phyloP scores from a whole-genome alignment of 306 rosid species.

The Cicer yamashitae region DNA sequence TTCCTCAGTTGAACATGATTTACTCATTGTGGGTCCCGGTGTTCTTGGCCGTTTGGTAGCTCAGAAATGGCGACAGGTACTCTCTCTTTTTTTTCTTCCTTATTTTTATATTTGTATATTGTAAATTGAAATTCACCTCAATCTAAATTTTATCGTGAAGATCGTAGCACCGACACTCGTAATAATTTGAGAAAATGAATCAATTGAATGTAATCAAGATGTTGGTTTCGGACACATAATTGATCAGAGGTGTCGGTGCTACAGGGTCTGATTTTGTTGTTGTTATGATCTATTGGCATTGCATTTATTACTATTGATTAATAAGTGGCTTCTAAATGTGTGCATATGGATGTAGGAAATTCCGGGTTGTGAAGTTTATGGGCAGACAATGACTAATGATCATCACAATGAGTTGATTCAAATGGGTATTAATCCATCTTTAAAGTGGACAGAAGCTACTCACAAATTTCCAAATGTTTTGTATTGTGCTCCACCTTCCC shows the following conservation, averaged over 20 bases:
- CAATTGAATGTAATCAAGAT: no score
- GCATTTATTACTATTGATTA: background rate
- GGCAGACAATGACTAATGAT: constrained; percentile 78
- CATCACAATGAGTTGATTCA: constrained; percentile 85
- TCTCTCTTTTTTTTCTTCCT: constrained; percentile 4
- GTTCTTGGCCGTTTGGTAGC: constrained; percentile 96
- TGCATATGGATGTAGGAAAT: constrained; percentile 62
- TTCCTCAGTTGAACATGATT: constrained; percentile 60
- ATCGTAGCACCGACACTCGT: no score
- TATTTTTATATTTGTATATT: background rate
- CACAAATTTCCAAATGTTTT: constrained; percentile 69
- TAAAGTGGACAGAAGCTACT: constrained; percentile 63
- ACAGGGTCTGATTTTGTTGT: background rate
- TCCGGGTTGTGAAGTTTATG: constrained; percentile 75
- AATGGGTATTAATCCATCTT: constrained; percentile 73
- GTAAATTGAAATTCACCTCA: constrained; percentile 19
- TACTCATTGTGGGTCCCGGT: constrained; percentile 94
- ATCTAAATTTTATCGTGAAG: background rate
- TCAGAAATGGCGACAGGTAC: constrained; percentile 82
- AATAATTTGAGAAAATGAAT: no score
- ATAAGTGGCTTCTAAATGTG: background rate
- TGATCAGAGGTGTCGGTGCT: no score
- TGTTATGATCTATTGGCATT: constrained; percentile 20
- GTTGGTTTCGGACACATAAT: no score
- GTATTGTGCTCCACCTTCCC: constrained; percentile 95